A percentile compares a stretch with the other conserved stretches of the same genome.
Conservation (phyloP, 768 basidiomycete species). For the Sarcodon aspratus region DNA sequence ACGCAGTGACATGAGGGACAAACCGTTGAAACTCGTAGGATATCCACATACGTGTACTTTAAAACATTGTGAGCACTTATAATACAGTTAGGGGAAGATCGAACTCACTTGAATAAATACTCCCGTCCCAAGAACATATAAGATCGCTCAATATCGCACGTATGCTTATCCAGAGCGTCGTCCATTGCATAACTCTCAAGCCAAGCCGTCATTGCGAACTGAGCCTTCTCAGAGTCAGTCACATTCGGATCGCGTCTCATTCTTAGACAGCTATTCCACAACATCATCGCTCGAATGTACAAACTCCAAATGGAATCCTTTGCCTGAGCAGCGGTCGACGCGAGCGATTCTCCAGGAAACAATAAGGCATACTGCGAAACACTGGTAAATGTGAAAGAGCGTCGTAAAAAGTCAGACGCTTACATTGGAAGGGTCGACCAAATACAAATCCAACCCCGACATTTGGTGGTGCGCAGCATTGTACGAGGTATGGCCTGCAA, state of each 20-base stretch:
- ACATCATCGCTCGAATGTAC: conserved; percentile 52
- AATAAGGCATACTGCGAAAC: conserved; percentile 49
- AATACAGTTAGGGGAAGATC: background rate
- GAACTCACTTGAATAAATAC: conserved; percentile 63
- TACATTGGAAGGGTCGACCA: conserved; percentile 58
- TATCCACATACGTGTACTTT: conserved; percentile 58
- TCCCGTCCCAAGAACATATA: conserved; percentile 64
- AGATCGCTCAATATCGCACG: conserved; percentile 54
- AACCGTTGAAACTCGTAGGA: conserved; percentile 58
- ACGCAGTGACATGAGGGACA: conserved; percentile 49
- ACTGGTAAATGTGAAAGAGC: background rate
- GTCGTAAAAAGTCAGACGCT: conserved; percentile 15
- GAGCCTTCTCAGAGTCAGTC: conserved; percentile 39
- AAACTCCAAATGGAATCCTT: conserved; percentile 73
- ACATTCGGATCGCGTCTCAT: conserved; percentile 34
- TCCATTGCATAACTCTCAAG: conserved; percentile 60
- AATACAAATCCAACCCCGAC: conserved; percentile 32
- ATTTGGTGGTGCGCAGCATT: conserved; percentile 28
- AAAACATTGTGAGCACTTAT: conserved; percentile 4
- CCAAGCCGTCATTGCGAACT: conserved; percentile 61
- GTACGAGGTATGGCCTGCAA: conserved; percentile 56
- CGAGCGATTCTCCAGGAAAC: conserved; percentile 61
- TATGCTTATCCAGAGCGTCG: conserved; percentile 47
- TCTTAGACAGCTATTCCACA: conserved; percentile 65
- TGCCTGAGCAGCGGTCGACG: conserved; percentile 17